Evolutionary conservation across 2,329 filamentous ascomycete genomes (phyloP).

Genomic region (Aspergillus tubingensis): DNA sequence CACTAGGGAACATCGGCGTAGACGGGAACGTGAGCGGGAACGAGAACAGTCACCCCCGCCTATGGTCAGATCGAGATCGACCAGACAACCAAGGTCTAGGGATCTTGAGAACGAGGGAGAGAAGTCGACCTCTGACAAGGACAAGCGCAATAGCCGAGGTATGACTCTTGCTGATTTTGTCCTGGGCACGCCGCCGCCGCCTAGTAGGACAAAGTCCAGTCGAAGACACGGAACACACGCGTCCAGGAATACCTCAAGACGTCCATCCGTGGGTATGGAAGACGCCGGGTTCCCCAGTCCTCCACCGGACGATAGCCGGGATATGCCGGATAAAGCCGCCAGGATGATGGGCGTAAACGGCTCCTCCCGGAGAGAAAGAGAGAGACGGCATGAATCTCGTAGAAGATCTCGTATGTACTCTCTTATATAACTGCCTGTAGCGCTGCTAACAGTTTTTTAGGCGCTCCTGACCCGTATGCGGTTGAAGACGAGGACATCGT

Average conservation of each 20-base stretch:
- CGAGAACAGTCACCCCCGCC: constrained; percentile 46
- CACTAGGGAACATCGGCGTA: constrained; percentile 52
- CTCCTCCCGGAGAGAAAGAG: constrained; percentile 45
- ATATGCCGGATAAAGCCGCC: constrained; percentile 73
- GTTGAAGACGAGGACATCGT: constrained; percentile 65
- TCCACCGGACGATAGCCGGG: constrained; percentile 67
- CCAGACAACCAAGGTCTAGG: constrained; percentile 59
- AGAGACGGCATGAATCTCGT: constrained; percentile 55
- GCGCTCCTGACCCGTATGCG: constrained; percentile 59
- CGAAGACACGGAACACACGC: constrained; percentile 62
- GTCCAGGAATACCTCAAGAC: constrained; percentile 60
- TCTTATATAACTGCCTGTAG: neutral
- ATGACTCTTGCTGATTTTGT: constrained; percentile 62
- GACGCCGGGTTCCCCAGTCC: constrained; percentile 67
- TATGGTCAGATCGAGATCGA: constrained; percentile 59
- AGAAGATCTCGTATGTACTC: constrained; percentile 43
- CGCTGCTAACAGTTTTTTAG: constrained; percentile 17
- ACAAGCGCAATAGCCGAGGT: constrained; percentile 57
- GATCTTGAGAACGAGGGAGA: constrained; percentile 59
- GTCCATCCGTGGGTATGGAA: constrained; percentile 67
- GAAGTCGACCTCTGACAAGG: constrained; percentile 73
- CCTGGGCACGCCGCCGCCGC: constrained; percentile 66
- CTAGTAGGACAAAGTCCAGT: constrained; percentile 64
- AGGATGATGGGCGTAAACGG: constrained; percentile 68
- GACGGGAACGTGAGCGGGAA: constrained; percentile 46